Percentiles rank a stretch among this genome's conserved stretches.
phyloP scores from a whole-genome alignment of 306 rosid species.

The Gleditsia sinensis region DNA sequence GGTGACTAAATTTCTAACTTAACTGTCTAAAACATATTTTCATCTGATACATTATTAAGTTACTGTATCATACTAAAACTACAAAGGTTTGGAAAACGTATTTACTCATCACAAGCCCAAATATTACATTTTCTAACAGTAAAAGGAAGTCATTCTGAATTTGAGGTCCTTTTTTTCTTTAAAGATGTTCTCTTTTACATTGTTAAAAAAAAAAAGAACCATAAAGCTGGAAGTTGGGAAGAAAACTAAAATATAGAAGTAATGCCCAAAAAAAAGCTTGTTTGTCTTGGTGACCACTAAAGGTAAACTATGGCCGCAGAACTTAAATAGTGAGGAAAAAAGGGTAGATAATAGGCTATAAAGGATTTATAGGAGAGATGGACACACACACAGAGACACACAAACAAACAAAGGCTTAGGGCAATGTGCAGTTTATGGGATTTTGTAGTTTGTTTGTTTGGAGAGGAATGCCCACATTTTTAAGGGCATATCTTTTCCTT shows the following conservation, averaged over 20 bases:
- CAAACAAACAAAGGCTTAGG: too few relatives aligned
- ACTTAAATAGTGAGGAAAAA: not conserved
- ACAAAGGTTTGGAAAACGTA: not conserved
- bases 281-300: not conserved
- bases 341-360: not conserved
- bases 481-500: too few relatives aligned
- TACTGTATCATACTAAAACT: slow-evolving; percentile 26
- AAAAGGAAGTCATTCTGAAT: too few relatives aligned
- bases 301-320: not conserved
- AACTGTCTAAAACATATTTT: not conserved
- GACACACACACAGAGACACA: too few relatives aligned
- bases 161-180: not conserved
- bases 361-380: not conserved
- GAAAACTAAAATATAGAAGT: not conserved
- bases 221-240: not conserved
- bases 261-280: not conserved
- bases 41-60: not conserved
- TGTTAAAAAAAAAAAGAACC: not conserved
- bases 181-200: not conserved
- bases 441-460: too few relatives aligned
- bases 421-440: too few relatives aligned
- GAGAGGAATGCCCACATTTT: too few relatives aligned
- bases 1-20: not conserved
- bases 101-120: not conserved
- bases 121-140: not conserved